These are phyloP conservation scores for Hypericum perforatum DNA, from an alignment of 345 rosid species.

Conservation along the genomic window DNA sequence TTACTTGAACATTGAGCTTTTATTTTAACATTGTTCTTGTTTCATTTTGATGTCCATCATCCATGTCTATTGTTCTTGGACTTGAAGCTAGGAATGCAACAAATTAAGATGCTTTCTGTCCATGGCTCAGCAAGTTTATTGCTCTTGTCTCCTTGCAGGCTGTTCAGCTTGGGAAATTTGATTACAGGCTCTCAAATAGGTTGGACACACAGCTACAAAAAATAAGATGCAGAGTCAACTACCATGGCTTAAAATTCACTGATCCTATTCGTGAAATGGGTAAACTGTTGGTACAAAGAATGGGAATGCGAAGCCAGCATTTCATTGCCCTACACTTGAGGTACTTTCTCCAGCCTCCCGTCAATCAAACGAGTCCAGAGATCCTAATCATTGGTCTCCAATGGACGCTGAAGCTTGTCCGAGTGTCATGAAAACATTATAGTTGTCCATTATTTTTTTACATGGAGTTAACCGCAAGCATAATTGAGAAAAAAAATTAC, in stretches of 20 bases:
- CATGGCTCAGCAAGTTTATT: not conserved
- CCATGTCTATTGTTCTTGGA: no score
- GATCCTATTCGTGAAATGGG: conserved; percentile 58
- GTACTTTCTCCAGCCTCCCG: conserved; percentile 20
- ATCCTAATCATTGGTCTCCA: not conserved
- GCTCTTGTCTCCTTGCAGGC: conserved; percentile 37
- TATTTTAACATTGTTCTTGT: no score
- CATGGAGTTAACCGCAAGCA: no score
- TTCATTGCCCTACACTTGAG: conserved; percentile 86
- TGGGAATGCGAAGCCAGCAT: conserved; percentile 54
- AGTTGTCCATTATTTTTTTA: no score
- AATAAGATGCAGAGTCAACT: conserved; percentile 88
- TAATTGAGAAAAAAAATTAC: no score
- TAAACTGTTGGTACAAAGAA: conserved; percentile 48
- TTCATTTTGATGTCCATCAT: no score
- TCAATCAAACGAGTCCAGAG: no score
- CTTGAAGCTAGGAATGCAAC: no score
- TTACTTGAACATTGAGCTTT: no score
- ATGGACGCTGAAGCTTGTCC: no score
- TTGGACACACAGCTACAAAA: conserved; percentile 66
- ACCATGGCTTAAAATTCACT: conserved; percentile 71
- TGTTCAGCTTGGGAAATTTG: conserved; percentile 84
- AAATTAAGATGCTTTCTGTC: no score
- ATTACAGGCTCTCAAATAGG: conserved; percentile 74
- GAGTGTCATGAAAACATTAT: no score